phyloP scores from a whole-genome alignment of 208 protist species.

The Wallacemonas sp. region DNA sequence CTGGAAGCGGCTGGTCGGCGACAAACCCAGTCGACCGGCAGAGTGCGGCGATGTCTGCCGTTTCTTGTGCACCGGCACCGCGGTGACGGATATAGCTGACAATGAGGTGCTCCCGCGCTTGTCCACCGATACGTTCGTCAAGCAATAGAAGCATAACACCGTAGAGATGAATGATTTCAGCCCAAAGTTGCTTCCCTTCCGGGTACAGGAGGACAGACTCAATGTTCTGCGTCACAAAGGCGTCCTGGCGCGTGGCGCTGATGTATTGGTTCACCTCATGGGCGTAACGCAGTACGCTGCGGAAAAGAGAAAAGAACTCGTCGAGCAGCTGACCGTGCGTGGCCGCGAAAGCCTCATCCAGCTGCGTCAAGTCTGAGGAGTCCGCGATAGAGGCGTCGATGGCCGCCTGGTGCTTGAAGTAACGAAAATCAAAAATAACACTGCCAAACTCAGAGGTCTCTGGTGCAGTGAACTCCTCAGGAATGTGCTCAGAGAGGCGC shows the following conservation, averaged over 20 bases:
- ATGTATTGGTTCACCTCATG: slow-evolving; percentile 91
- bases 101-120: slow-evolving; percentile 95
- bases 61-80: slow-evolving; percentile 82
- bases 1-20: neutral
- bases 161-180: slow-evolving; percentile 93
- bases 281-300: slow-evolving; percentile 95
- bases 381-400: slow-evolving; percentile 78
- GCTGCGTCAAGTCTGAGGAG: slow-evolving; percentile 47
- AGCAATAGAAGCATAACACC: slow-evolving; percentile 96
- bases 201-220: slow-evolving; percentile 91
- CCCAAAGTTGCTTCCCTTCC: slow-evolving; percentile 97
- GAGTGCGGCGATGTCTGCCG: slow-evolving; percentile 95
- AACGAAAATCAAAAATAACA: slow-evolving; percentile 95
- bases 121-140: slow-evolving; percentile 92
- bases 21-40: slow-evolving; percentile 91
- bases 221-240: slow-evolving; percentile 90
- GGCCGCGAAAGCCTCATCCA: slow-evolving; percentile 77
- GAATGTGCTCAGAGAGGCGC: slow-evolving; percentile 90
- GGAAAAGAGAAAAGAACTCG: slow-evolving; percentile 96
- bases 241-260: slow-evolving; percentile 88
- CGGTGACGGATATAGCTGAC: slow-evolving; percentile 97
- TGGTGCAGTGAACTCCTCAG: slow-evolving; percentile 72
- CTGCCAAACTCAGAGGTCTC: slow-evolving; percentile 57
- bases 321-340: slow-evolving; percentile 95
- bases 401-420: slow-evolving; percentile 79